These are phyloP conservation scores for Scenedesmus sp. DNA, from an alignment of 163 green algal genomes.

Conservation along the genomic window DNA sequence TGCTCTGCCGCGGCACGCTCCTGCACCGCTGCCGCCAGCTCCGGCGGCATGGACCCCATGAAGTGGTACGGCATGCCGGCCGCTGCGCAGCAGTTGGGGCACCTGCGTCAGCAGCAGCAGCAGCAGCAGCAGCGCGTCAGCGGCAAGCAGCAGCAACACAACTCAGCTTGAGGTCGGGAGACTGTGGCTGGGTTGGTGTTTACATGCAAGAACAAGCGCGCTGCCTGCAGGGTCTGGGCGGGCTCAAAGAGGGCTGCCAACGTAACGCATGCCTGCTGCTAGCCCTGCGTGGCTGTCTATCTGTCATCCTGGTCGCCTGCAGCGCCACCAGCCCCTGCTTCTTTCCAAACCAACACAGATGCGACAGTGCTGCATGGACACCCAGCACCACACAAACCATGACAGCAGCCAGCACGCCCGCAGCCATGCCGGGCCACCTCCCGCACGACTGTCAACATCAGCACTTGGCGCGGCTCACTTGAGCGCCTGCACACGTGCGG, in stretches of 20 bases:
- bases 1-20: constrained; percentile 37
- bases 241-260: neutral
- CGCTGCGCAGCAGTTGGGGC: constrained; percentile 47
- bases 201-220: no score
- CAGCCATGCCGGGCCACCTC: no score
- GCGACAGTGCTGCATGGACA: no score
- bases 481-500: no score
- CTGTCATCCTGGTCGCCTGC: neutral
- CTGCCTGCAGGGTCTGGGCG: no score
- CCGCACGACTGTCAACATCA: no score
- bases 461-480: no score
- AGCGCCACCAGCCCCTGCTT: no score
- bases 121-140: neutral
- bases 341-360: no score
- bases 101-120: neutral
- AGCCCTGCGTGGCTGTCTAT: neutral
- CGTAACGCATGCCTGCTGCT: neutral
- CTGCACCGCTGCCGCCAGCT: constrained; percentile 29
- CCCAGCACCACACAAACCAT: no score
- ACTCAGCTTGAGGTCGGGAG: neutral
- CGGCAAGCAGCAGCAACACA: neutral
- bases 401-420: no score
- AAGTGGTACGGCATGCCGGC: constrained; percentile 25
- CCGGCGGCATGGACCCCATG: neutral
- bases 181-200: no score